Conservation (phyloP, 768 basidiomycete species). For the Terana coerulea region DNA sequence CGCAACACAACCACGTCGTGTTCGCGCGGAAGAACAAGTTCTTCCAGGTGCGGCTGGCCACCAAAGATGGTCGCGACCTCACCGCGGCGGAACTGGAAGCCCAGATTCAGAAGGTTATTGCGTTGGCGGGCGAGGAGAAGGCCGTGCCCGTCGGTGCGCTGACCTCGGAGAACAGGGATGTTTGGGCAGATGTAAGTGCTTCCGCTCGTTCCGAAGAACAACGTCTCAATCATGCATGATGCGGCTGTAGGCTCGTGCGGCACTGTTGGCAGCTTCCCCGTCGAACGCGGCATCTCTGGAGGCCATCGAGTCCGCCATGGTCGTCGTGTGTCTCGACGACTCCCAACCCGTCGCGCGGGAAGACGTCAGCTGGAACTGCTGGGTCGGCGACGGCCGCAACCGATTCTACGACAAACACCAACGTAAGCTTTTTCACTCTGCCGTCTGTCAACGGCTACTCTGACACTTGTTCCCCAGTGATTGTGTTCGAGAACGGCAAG, state of each 20-base stretch:
- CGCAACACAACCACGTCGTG: slow-evolving; percentile 79
- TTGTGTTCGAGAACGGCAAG: slow-evolving; percentile 93
- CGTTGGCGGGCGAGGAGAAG: slow-evolving; percentile 47
- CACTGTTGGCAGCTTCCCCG: slow-evolving; percentile 60
- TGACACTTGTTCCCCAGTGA: slow-evolving; percentile 45
- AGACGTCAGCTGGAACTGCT: slow-evolving; percentile 74
- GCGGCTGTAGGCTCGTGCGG: slow-evolving; percentile 44
- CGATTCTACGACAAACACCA: slow-evolving; percentile 98
- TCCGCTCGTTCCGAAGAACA: not conserved
- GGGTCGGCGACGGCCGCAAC: slow-evolving; percentile 89
- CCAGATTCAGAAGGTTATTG: slow-evolving; percentile 71
- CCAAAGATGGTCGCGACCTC: slow-evolving; percentile 62
- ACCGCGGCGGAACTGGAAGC: slow-evolving; percentile 80
- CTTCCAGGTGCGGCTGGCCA: slow-evolving; percentile 73
- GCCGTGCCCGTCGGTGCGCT: slow-evolving; percentile 65
- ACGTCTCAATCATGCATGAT: slow-evolving; percentile 1
- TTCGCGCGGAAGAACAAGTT: slow-evolving; percentile 91
- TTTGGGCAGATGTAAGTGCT: slow-evolving; percentile 75
- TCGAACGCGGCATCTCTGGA: slow-evolving; percentile 64
- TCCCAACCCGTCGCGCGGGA: slow-evolving; percentile 77
- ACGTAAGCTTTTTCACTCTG: slow-evolving; percentile 43
- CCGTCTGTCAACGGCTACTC: not conserved
- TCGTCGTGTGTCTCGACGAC: slow-evolving; percentile 85
- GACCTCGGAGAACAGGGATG: slow-evolving; percentile 85
- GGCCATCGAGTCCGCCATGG: slow-evolving; percentile 86